phyloP scores from a whole-genome alignment of 257 asterid genomes.

The Solanum etuberosum region DNA sequence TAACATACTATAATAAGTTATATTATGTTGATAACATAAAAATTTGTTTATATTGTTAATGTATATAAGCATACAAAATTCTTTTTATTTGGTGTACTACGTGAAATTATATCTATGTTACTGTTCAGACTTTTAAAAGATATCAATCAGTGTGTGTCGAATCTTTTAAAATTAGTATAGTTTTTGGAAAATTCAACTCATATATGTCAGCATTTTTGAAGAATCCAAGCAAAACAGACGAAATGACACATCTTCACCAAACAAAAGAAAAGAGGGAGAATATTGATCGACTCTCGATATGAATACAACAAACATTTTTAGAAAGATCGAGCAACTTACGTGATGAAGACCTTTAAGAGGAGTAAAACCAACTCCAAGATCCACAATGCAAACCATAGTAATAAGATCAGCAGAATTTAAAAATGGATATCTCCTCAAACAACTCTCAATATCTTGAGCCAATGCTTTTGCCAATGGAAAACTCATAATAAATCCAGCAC shows the following conservation, averaged over 20 bases:
- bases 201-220: not conserved
- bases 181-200: not conserved
- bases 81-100: not conserved
- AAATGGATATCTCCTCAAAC: conserved; percentile 30
- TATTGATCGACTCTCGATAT: not conserved
- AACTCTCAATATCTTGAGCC: conserved; percentile 35
- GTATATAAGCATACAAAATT: not conserved
- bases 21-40: not conserved
- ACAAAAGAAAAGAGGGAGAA: not conserved
- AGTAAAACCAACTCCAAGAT: conserved; percentile 43
- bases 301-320: not conserved
- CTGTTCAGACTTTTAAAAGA: not conserved
- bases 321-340: not conserved
- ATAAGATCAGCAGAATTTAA: conserved; percentile 33
- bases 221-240: not conserved
- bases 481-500: conserved; percentile 51
- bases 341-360: conserved; percentile 58
- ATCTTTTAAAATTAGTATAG: not conserved
- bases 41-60: not conserved
- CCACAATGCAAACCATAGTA: conserved; percentile 51
- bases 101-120: no score
- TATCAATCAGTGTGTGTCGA: not conserved
- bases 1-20: not conserved
- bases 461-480: conserved; percentile 40
- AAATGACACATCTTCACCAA: not conserved